These are phyloP conservation scores for Irpex sp. DNA, from an alignment of 1,284 basidiomycete species.

Conservation along the genomic window DNA sequence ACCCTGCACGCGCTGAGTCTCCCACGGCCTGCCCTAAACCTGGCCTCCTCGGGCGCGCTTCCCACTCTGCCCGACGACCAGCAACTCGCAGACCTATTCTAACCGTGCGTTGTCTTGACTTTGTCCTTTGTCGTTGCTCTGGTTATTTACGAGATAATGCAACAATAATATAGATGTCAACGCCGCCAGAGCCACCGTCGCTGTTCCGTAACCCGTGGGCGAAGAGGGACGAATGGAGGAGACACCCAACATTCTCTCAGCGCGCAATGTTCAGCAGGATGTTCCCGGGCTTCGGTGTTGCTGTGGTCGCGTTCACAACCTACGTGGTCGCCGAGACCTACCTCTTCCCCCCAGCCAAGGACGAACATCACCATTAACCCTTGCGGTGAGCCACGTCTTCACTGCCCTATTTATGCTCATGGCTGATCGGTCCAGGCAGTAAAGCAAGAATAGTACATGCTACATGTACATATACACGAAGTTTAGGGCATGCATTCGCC, in stretches of 20 bases:
- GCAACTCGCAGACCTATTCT: constrained; percentile 2
- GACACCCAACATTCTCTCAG: constrained; percentile 82
- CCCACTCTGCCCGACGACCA: constrained; percentile 15
- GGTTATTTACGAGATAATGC: constrained; percentile 2
- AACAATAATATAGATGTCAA: constrained; percentile 40
- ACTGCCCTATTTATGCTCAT: background rate
- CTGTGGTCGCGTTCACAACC: constrained; percentile 83
- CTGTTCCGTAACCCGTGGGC: constrained; percentile 94
- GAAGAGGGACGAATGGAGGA: constrained; percentile 91
- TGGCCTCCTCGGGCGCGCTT: constrained; percentile 31
- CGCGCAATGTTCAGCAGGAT: constrained; percentile 82
- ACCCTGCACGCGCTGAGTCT: constrained; percentile 38
- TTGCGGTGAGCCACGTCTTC: background rate
- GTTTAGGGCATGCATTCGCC: background rate
- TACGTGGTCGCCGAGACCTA: constrained; percentile 86
- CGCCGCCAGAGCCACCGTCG: constrained; percentile 40
- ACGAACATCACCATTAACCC: constrained; percentile 26
- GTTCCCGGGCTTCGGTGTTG: constrained; percentile 92
- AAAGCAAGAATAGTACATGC: background rate
- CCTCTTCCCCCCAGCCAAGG: constrained; percentile 25
- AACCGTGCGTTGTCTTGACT: constrained; percentile 4
- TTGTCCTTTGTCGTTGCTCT: constrained; percentile 5
- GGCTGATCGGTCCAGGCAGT: background rate
- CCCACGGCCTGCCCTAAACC: constrained; percentile 57
- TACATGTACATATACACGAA: background rate